Conservation (phyloP, 2,329 filamentous ascomycete species). For the Hypoxylon sp. region DNA sequence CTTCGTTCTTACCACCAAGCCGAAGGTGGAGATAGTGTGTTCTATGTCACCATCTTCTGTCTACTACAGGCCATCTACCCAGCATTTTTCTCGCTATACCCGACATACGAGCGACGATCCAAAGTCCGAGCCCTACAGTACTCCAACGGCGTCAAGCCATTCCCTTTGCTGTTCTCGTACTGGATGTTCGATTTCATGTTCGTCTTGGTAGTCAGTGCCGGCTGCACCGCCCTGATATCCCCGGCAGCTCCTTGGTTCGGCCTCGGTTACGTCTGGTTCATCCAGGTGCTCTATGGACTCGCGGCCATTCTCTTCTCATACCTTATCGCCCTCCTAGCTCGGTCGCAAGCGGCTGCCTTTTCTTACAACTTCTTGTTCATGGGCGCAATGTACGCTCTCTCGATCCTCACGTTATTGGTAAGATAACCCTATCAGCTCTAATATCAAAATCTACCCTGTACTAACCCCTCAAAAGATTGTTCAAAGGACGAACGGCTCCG, state of each 20-base stretch:
- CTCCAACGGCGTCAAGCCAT: slow-evolving; percentile 74
- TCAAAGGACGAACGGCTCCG: slow-evolving; percentile 31
- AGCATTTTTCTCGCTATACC: slow-evolving; percentile 75
- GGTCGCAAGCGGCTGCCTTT: slow-evolving; percentile 73
- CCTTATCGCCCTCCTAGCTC: slow-evolving; percentile 70
- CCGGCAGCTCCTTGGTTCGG: slow-evolving; percentile 66
- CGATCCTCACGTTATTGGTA: slow-evolving; percentile 47
- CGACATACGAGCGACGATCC: slow-evolving; percentile 70
- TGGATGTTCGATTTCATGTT: slow-evolving; percentile 72
- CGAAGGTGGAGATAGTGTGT: slow-evolving; percentile 39
- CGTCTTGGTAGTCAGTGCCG: slow-evolving; percentile 58
- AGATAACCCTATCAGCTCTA: slow-evolving; percentile 12
- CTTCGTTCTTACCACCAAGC: slow-evolving; percentile 38
- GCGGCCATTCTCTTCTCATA: slow-evolving; percentile 71
- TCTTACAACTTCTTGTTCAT: slow-evolving; percentile 60
- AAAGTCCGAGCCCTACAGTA: slow-evolving; percentile 76
- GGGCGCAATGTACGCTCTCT: slow-evolving; percentile 45
- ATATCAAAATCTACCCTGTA: background rate
- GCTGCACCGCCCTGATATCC: slow-evolving; percentile 68
- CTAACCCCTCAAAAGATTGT: slow-evolving; percentile 38
- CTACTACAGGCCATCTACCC: slow-evolving; percentile 69
- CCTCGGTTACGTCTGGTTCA: slow-evolving; percentile 71
- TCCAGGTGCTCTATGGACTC: slow-evolving; percentile 73
- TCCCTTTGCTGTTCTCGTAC: slow-evolving; percentile 74
- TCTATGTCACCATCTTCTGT: slow-evolving; percentile 48